phyloP scores from a whole-genome alignment of 495 filamentous ascomycete species.

The Trypethelium eluteriae region DNA sequence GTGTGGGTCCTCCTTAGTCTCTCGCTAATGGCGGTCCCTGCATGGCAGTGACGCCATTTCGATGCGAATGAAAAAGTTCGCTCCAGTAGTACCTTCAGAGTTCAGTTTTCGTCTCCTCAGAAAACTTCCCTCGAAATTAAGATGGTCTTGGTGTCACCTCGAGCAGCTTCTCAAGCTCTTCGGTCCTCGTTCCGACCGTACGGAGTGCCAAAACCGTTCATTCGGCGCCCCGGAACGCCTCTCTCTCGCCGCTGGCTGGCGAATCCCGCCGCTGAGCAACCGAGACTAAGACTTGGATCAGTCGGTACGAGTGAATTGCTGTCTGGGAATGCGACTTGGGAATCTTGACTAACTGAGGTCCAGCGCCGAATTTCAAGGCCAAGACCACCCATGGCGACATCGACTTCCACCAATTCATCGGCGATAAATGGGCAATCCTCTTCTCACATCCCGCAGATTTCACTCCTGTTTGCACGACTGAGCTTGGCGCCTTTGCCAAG shows the following conservation, averaged over 20 bases:
- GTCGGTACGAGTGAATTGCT: constrained; percentile 21
- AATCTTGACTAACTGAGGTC: too few relatives aligned
- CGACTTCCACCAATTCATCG: constrained; percentile 51
- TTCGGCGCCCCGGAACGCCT: constrained; percentile 3
- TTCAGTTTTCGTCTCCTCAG: not conserved
- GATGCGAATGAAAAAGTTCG: not conserved
- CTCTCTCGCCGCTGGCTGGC: constrained; percentile 35
- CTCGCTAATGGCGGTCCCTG: not conserved
- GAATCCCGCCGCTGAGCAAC: constrained; percentile 43
- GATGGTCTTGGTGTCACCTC: not conserved
- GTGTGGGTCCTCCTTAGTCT: not conserved
- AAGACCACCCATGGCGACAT: constrained; percentile 60
- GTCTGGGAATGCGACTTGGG: too few relatives aligned
- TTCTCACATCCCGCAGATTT: constrained; percentile 67
- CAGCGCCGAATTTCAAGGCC: constrained; percentile 58
- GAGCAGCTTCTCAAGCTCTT: not conserved
- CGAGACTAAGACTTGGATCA: constrained; percentile 53
- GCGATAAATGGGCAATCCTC: constrained; percentile 55
- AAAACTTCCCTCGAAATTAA: not conserved
- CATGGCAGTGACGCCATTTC: not conserved
- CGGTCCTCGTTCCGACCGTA: not conserved
- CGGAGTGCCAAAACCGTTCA: not conserved
- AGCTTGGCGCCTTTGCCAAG: constrained; percentile 61
- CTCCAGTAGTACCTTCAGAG: not conserved
- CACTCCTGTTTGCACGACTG: constrained; percentile 64